Evolutionary conservation across 1,139 yeast genomes (phyloP).

Genomic region (Zygoascus hellenicus): DNA sequence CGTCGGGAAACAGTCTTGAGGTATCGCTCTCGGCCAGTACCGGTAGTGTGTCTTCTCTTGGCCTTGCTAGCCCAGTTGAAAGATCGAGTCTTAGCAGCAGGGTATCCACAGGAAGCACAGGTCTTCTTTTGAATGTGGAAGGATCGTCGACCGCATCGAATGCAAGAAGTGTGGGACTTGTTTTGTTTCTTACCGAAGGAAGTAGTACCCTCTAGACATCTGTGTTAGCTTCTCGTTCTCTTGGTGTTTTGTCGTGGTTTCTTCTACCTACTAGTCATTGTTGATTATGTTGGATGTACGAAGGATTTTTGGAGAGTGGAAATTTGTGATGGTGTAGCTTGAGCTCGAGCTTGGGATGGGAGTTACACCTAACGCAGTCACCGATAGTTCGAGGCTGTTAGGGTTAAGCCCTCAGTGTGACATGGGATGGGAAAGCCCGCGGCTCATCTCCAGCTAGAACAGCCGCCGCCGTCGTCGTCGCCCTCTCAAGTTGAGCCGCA

Average conservation of each 20-base stretch:
- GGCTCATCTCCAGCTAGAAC: too few species aligned
- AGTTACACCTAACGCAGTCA: constrained; percentile 1
- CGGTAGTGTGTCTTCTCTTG: constrained; percentile 99
- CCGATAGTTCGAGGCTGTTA: constrained; percentile 6
- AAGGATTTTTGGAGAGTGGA: constrained; percentile 6
- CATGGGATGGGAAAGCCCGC: too few species aligned
- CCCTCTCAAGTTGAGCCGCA: too few species aligned
- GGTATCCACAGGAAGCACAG: constrained; percentile 99
- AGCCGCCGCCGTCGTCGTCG: too few species aligned
- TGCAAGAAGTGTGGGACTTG: constrained; percentile 99
- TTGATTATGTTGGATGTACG: constrained; percentile 8
- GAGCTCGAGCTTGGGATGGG: not conserved
- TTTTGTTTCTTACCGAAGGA: constrained; percentile 99
- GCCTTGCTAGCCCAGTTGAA: constrained; percentile 99
- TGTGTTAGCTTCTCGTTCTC: constrained; percentile 3
- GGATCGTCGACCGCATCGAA: constrained; percentile 98
- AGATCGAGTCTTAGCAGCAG: constrained; percentile 96
- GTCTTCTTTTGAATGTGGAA: constrained; percentile 99
- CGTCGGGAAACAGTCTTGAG: constrained; percentile 95
- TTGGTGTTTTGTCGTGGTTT: not conserved
- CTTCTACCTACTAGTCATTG: constrained; percentile 13
- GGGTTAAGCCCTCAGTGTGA: constrained; percentile 4
- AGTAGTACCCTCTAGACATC: constrained; percentile 81
- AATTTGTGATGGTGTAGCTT: not conserved
- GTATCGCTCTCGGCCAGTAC: constrained; percentile 99